These are phyloP conservation scores for Austroboletus niveus DNA, from an alignment of 1,284 basidiomycete genomes.

Conservation along the genomic window DNA sequence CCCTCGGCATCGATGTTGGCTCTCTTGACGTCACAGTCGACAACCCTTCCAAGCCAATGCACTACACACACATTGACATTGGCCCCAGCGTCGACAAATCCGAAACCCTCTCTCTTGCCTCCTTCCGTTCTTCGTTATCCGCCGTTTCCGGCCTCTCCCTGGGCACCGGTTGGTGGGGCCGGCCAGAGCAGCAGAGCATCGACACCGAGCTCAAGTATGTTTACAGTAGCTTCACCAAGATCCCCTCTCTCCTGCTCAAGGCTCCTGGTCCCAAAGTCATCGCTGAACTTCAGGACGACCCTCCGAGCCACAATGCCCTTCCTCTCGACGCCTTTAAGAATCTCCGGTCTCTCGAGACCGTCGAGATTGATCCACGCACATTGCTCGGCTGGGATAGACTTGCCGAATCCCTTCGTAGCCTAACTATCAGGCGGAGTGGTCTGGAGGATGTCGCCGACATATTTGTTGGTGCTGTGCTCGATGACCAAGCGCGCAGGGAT, in stretches of 20 bases:
- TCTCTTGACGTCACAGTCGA: slow-evolving; percentile 78
- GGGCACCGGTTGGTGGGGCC: slow-evolving; percentile 67
- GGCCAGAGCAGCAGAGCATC: slow-evolving; percentile 52
- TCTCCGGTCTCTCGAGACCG: slow-evolving; percentile 68
- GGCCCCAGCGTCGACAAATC: slow-evolving; percentile 58
- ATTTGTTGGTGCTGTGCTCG: slow-evolving; percentile 72
- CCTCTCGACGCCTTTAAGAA: slow-evolving; percentile 86
- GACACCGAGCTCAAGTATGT: slow-evolving; percentile 81
- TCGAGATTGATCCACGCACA: slow-evolving; percentile 80
- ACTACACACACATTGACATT: slow-evolving; percentile 56
- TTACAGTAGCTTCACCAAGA: slow-evolving; percentile 84
- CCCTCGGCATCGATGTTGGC: slow-evolving; percentile 69
- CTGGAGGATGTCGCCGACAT: slow-evolving; percentile 82
- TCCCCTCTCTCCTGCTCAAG: slow-evolving; percentile 71
- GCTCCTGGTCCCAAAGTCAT: slow-evolving; percentile 65
- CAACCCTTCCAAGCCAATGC: slow-evolving; percentile 70
- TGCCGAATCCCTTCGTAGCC: slow-evolving; percentile 65
- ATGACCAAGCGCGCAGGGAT: slow-evolving; percentile 66
- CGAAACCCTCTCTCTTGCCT: slow-evolving; percentile 76
- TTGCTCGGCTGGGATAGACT: slow-evolving; percentile 86
- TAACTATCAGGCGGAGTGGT: slow-evolving; percentile 77
- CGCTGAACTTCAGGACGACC: slow-evolving; percentile 67
- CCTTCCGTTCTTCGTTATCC: slow-evolving; percentile 76
- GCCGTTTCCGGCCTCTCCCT: slow-evolving; percentile 75
- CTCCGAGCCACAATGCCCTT: slow-evolving; percentile 72